A percentile compares a stretch with the other conserved stretches of the same genome.
These are phyloP conservation scores for Vitis amurensis DNA, from an alignment of 164 flowering plant species.

Conservation along the genomic window DNA sequence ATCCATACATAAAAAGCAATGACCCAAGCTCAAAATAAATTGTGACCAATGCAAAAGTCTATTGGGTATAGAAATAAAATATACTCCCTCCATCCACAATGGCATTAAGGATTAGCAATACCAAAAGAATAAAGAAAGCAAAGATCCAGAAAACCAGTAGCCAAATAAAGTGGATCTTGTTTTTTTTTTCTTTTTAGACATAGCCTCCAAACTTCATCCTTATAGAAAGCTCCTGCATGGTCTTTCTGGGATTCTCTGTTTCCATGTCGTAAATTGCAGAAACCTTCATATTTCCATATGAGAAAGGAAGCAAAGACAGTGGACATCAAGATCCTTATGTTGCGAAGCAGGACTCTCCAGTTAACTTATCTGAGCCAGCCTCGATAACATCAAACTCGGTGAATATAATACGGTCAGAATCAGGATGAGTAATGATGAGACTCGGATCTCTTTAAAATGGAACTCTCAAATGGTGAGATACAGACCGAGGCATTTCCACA, in stretches of 20 bases:
- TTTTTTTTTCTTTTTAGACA: slow-evolving; percentile 42
- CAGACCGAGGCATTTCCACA: too few relatives aligned
- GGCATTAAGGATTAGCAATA: slow-evolving; percentile 45
- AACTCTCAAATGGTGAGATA: too few relatives aligned
- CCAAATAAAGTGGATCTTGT: slow-evolving; percentile 80
- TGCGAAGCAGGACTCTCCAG: slow-evolving; percentile 76
- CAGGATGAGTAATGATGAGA: too few relatives aligned
- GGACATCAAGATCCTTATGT: slow-evolving; percentile 48
- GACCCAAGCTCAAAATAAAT: slow-evolving; percentile 94
- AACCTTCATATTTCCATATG: slow-evolving; percentile 64
- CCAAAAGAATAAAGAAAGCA: slow-evolving; percentile 60
- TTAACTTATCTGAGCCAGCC: slow-evolving; percentile 20
- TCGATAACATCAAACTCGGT: too few relatives aligned
- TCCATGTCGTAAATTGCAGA: slow-evolving; percentile 11
- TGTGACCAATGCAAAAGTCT: slow-evolving; percentile 78
- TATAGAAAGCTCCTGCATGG: slow-evolving; percentile 43
- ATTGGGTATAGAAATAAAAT: slow-evolving; percentile 88
- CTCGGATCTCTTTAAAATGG: too few relatives aligned
- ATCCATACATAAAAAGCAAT: slow-evolving; percentile 69
- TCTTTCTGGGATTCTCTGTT: slow-evolving; percentile 26
- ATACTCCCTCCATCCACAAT: slow-evolving; percentile 67
- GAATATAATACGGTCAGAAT: too few relatives aligned
- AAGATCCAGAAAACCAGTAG: slow-evolving; percentile 65
- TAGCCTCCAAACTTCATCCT: slow-evolving; percentile 84
- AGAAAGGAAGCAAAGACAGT: slow-evolving; percentile 42